Evolutionary conservation across 2,329 filamentous ascomycete genomes (phyloP), one percentile per base, ranked within the genome.

Genomic region (Thermothelomyces thermophilus): DNA sequence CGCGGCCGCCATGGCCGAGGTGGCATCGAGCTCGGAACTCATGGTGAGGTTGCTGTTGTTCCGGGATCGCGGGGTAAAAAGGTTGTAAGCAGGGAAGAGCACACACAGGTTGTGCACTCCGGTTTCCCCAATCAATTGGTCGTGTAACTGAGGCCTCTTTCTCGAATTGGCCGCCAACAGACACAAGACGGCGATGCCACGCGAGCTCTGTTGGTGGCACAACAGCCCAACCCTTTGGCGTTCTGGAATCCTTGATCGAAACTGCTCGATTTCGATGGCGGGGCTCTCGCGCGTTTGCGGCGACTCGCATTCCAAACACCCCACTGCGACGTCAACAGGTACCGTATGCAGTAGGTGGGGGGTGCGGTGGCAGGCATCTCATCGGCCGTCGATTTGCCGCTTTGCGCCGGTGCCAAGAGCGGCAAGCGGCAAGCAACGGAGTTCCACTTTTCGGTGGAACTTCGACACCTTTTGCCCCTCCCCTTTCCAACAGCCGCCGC

Each of bases 371-470:
- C 24, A 26, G 24, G 24, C 24, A 33, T 14, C 14, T 33, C 17
- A 14, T 22, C 30, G 34, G 16, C 33, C 14, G 16, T 14, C 5
- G 17, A 10, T 30, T 41, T 50, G 41, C 42, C 30, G 41, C 28
- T 9, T 28, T 41, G 40, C 8, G 37, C 44, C 44, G 26, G 20
- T 17, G 40, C 40, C 44, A 44, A 48, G 41, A 28, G 16, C 16
- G 34, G 28, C 40, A 5, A 48, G 50, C 50, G 50, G 50, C 50
- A 52, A 52, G 16, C 46, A 41, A 30, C 50, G 50, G 50, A 39
- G 34, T 41, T 37, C 35, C 41, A 30, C 22, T 13, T 14, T 10
- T 36, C 45, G 1, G 36, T 45, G 30, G 50, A 46, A 43, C 24
- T 51, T 51, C 43, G 14, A 51, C 31, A 24, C 34, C 9, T 14